These are phyloP conservation scores for Williopsis jadinii DNA, from an alignment of 1,139 yeast species.

Conservation along the genomic window DNA sequence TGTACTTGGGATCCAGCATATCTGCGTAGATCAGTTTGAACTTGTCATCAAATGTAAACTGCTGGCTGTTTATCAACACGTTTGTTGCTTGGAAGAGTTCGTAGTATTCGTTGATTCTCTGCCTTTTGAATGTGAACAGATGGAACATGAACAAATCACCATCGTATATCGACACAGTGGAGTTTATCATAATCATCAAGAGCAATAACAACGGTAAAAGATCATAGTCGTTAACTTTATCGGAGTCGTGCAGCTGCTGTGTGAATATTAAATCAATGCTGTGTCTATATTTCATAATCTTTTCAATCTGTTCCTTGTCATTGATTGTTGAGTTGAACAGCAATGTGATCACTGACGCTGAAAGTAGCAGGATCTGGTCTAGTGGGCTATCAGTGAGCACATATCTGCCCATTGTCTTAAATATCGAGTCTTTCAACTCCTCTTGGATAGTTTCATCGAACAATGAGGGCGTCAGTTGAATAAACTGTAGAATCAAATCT, in stretches of 20 bases:
- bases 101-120: constrained; percentile 3
- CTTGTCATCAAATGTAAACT: constrained; percentile 8
- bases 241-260: neutral
- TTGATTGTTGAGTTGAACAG: constrained; percentile 1
- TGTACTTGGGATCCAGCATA: constrained; percentile 13
- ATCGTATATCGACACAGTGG: constrained; percentile 11
- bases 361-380: constrained; percentile 5
- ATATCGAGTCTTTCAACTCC: constrained; percentile 1
- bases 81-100: constrained; percentile 9
- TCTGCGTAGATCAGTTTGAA: constrained; percentile 15
- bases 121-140: neutral
- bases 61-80: constrained; percentile 7
- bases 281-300: constrained; percentile 5
- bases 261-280: constrained; percentile 1
- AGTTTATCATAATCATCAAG: constrained; percentile 9
- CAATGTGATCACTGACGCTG: constrained; percentile 3
- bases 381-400: constrained; percentile 3
- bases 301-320: constrained; percentile 1
- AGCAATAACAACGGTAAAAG: constrained; percentile 3
- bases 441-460: constrained; percentile 5
- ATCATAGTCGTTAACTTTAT: constrained; percentile 2
- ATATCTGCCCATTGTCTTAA: constrained; percentile 5
- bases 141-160: constrained; percentile 3
- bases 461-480: constrained; percentile 5
- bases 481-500: neutral